Conservation (phyloP, 2,329 filamentous ascomycete genomes). For the Rhynchosporium secalis region DNA sequence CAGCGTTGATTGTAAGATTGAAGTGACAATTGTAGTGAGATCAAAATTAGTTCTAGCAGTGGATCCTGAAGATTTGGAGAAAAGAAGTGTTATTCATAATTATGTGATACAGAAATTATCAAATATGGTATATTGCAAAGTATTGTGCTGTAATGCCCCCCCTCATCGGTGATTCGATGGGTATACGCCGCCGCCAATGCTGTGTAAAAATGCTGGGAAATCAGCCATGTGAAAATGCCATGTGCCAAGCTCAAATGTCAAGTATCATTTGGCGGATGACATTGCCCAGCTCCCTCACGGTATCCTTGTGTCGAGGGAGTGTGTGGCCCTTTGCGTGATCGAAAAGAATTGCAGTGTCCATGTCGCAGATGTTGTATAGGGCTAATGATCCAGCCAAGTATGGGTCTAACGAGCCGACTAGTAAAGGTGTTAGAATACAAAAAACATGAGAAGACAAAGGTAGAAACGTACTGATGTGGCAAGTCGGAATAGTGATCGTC, state of each 20-base stretch:
- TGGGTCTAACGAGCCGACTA: slow-evolving; percentile 58
- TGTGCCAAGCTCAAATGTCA: slow-evolving; percentile 18
- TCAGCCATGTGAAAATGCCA: not conserved
- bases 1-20: no score
- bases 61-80: not conserved
- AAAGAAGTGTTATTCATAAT: no score
- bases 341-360: slow-evolving; percentile 60
- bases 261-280: slow-evolving; percentile 33
- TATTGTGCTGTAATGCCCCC: no score
- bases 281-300: slow-evolving; percentile 40
- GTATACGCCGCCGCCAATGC: slow-evolving; percentile 1
- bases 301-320: slow-evolving; percentile 52
- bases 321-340: slow-evolving; percentile 67
- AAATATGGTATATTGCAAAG: no score
- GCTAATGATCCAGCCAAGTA: slow-evolving; percentile 63
- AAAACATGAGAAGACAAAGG: not conserved
- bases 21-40: no score
- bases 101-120: no score
- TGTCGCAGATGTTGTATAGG: slow-evolving; percentile 64
- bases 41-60: no score
- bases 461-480: slow-evolving; percentile 49
- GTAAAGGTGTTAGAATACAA: slow-evolving; percentile 23
- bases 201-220: slow-evolving; percentile 1
- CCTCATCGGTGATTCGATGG: no score
- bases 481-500: slow-evolving; percentile 54